These are phyloP conservation scores for Cladophialophora bantiana DNA, from an alignment of 2,329 filamentous ascomycete genomes.

Conservation along the genomic window DNA sequence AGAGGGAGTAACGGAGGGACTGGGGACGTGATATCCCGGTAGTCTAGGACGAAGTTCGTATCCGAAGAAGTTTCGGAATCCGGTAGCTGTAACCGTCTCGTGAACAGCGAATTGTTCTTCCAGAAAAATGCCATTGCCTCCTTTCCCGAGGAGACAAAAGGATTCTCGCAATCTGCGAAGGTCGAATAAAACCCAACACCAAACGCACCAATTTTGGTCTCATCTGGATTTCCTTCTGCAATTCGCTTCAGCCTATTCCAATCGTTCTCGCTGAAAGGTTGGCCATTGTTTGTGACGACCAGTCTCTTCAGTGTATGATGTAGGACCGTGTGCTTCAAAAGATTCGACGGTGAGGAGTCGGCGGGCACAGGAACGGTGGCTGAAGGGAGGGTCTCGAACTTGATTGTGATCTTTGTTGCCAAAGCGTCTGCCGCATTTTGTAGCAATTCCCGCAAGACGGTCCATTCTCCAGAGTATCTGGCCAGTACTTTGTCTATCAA, in stretches of 20 bases:
- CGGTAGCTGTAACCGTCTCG: conserved; percentile 78
- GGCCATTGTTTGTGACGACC: conserved; percentile 91
- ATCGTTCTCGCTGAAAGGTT: conserved; percentile 85
- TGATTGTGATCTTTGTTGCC: conserved; percentile 86
- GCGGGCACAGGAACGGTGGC: conserved; percentile 73
- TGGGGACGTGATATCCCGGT: conserved; percentile 85
- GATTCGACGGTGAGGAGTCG: conserved; percentile 70
- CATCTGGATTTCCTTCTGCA: conserved; percentile 97
- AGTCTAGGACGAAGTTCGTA: conserved; percentile 94
- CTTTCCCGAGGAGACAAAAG: conserved; percentile 90
- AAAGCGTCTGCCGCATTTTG: conserved; percentile 98
- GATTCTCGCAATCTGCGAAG: conserved; percentile 97
- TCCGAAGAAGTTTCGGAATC: conserved; percentile 70
- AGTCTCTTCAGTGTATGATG: conserved; percentile 86
- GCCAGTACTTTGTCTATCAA: conserved; percentile 98
- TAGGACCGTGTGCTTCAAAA: conserved; percentile 81
- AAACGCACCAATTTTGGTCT: conserved; percentile 98
- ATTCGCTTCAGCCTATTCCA: conserved; percentile 95
- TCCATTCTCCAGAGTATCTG: conserved; percentile 95
- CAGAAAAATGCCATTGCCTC: conserved; percentile 99
- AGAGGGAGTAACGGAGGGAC: conserved; percentile 85
- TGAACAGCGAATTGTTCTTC: conserved; percentile 98
- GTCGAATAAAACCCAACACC: conserved; percentile 99
- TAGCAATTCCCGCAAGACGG: conserved; percentile 84
- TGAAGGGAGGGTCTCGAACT: conserved; percentile 89